phyloP scores from a whole-genome alignment of 331 rosid species.

The Pyracantha coccinea region DNA sequence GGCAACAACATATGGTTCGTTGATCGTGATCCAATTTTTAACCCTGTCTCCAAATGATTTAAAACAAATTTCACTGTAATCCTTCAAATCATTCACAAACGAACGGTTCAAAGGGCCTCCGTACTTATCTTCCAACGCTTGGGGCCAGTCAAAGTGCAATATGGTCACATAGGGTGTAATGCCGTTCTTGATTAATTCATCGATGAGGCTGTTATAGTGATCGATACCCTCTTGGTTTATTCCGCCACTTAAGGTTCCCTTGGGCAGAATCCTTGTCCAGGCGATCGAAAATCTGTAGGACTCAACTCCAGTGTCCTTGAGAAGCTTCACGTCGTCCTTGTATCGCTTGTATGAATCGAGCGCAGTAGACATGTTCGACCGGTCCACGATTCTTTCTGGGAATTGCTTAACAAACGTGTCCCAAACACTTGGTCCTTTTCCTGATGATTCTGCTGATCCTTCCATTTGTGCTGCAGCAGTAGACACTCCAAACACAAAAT shows the following conservation, averaged over 20 bases:
- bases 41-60: slow-evolving; percentile 7
- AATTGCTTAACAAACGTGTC: slow-evolving; percentile 1
- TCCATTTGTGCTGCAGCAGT: slow-evolving; percentile 27
- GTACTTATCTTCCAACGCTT: slow-evolving; percentile 9
- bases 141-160: slow-evolving; percentile 14
- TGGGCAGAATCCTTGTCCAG: slow-evolving; percentile 12
- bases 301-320: slow-evolving; percentile 4
- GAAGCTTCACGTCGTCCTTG: slow-evolving; percentile 1
- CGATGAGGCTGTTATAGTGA: slow-evolving; percentile 21
- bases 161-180: slow-evolving; percentile 13
- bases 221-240: slow-evolving; percentile 17
- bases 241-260: slow-evolving; percentile 15
- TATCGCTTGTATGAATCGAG: slow-evolving; percentile 17
- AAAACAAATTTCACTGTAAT: slow-evolving; percentile 7
- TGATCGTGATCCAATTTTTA: slow-evolving; percentile 15
- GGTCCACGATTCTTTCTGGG: slow-evolving; percentile 12
- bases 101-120: slow-evolving; percentile 1
- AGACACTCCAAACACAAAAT: slow-evolving; percentile 23
- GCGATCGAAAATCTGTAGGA: slow-evolving; percentile 14
- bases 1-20: slow-evolving; percentile 2
- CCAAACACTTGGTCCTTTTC: slow-evolving; percentile 28
- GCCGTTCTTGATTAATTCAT: slow-evolving; percentile 11
- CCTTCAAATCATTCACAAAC: slow-evolving; percentile 12
- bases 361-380: not conserved
- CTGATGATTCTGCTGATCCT: slow-evolving; percentile 22